These are phyloP conservation scores for Cucumis melo DNA, from an alignment of 306 rosid genomes.

Conservation along the genomic window DNA sequence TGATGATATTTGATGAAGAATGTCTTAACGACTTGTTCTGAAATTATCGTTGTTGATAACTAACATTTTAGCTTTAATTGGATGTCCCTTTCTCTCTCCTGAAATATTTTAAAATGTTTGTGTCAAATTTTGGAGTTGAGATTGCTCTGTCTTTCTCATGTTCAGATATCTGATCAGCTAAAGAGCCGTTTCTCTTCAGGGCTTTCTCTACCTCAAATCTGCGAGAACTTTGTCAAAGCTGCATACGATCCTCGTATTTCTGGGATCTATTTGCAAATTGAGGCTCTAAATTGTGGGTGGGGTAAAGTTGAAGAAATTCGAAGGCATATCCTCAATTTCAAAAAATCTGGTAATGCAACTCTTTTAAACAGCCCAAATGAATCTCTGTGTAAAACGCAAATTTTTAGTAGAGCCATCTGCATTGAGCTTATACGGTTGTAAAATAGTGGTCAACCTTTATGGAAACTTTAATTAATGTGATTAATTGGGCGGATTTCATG, in stretches of 20 bases:
- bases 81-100: too few species aligned
- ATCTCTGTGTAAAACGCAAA: neutral
- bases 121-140: conserved; percentile 11
- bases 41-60: neutral
- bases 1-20: neutral
- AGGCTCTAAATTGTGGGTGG: conserved; percentile 79
- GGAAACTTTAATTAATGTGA: neutral
- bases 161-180: conserved; percentile 71
- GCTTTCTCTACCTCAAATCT: conserved; percentile 72
- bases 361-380: neutral
- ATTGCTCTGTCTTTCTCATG: conserved; percentile 7
- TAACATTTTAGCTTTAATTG: neutral
- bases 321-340: conserved; percentile 66
- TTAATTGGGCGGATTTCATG: neutral
- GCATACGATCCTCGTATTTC: conserved; percentile 83
- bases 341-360: conserved; percentile 58
- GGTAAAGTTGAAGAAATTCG: conserved; percentile 90
- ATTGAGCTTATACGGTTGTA: neutral
- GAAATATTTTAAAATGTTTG: neutral
- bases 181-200: conserved; percentile 60
- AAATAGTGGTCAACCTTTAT: neutral
- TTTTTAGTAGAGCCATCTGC: neutral
- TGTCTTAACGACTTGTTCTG: neutral
- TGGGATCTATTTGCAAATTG: conserved; percentile 72
- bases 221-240: conserved; percentile 80